Conservation (phyloP, 371 early-diverging fungal species). For the Mortierella sp. region DNA sequence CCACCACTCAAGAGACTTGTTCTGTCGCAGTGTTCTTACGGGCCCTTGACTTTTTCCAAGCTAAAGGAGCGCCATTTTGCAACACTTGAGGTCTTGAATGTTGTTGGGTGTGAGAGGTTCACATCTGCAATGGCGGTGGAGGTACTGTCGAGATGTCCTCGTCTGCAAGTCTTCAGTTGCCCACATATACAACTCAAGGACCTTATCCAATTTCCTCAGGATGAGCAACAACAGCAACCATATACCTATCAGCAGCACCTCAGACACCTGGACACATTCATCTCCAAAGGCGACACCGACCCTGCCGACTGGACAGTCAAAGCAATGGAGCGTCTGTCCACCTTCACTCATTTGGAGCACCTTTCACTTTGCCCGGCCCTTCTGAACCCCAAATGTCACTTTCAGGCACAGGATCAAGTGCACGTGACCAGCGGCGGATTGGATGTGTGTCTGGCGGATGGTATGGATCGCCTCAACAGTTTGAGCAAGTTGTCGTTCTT, state of each 20-base stretch:
- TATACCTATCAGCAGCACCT: neutral
- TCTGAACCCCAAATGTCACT: neutral
- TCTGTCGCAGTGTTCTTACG: neutral
- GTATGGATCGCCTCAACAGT: neutral
- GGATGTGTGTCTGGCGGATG: neutral
- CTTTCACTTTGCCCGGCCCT: neutral
- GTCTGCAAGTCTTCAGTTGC: neutral
- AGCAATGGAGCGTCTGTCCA: neutral
- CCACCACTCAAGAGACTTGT: neutral
- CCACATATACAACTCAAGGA: neutral
- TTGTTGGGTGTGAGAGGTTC: neutral
- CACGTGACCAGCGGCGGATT: neutral
- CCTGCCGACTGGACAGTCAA: neutral
- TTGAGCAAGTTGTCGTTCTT: neutral
- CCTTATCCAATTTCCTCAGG: neutral
- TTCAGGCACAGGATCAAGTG: neutral
- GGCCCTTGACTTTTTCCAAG: neutral
- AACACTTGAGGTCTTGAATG: neutral
- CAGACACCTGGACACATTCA: neutral
- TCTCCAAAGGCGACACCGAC: neutral
- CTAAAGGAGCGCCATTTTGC: neutral
- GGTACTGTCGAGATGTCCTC: neutral
- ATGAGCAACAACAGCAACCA: neutral
- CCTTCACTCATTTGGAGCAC: neutral
- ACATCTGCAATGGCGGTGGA: neutral